phyloP scores from a whole-genome alignment of 805 yeast species.

The Candida andamanensis region DNA sequence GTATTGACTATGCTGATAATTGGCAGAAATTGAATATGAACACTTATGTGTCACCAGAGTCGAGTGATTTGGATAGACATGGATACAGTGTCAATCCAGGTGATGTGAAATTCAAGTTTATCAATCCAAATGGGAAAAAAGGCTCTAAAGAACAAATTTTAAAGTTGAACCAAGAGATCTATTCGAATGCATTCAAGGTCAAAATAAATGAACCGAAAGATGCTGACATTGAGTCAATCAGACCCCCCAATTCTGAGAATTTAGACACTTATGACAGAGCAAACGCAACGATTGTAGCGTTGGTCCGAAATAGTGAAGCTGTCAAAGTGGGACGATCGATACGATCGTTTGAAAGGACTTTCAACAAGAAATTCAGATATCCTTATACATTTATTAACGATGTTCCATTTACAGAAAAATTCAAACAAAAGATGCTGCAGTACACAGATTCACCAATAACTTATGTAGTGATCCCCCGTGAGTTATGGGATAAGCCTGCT shows the following conservation, averaged over 20 bases:
- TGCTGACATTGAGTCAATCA: slow-evolving; percentile 22
- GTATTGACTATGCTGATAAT: slow-evolving; percentile 8
- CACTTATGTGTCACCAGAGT: neutral
- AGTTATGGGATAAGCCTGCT: slow-evolving; percentile 56
- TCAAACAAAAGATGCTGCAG: slow-evolving; percentile 41
- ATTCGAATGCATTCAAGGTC: slow-evolving; percentile 29
- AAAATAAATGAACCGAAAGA: slow-evolving; percentile 47
- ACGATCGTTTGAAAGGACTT: slow-evolving; percentile 53
- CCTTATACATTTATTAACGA: slow-evolving; percentile 83
- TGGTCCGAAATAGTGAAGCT: slow-evolving; percentile 67
- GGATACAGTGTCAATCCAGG: slow-evolving; percentile 14
- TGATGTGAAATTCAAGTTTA: slow-evolving; percentile 30
- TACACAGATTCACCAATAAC: slow-evolving; percentile 28
- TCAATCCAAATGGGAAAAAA: slow-evolving; percentile 21
- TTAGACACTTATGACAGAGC: slow-evolving; percentile 37
- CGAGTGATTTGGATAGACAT: slow-evolving; percentile 1
- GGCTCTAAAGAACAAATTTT: slow-evolving; percentile 32
- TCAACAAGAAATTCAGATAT: slow-evolving; percentile 67
- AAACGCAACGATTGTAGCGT: slow-evolving; percentile 68
- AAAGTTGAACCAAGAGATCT: slow-evolving; percentile 31
- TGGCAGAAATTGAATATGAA: neutral
- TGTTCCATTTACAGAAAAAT: slow-evolving; percentile 52
- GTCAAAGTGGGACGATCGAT: slow-evolving; percentile 48
- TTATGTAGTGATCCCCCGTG: slow-evolving; percentile 37
- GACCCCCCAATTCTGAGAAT: slow-evolving; percentile 23